Evolutionary conservation across 139 green algal species (phyloP), one percentile per base, ranked within the genome.

Genomic region (Haematococcus lacustris): DNA sequence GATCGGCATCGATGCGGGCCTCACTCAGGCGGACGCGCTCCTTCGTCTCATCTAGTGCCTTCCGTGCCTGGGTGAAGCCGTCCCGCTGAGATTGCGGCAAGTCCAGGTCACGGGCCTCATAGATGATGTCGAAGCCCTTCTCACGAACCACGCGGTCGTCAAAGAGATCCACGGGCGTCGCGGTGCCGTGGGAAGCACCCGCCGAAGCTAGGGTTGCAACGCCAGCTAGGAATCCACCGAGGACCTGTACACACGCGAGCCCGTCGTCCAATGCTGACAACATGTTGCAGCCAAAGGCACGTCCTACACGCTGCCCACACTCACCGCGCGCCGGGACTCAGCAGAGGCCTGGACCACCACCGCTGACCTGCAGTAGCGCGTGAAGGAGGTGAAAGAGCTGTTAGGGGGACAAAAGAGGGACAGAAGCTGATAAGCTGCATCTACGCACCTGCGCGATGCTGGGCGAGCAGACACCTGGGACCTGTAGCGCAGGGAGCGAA

Each of bases 41-140:
- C 86, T 91, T 94, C 72, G 87, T 92, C 30, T 59, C 76, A 0
- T 76, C 79, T n/a, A 94, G 50, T 80, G 78, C 71, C 25, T 26
- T 33, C 66, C 89, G 86, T 35, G 78, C 80, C 76, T 96, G 87
- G 73, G 74, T 79, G 2, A 94, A 28, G 57, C 92, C 92, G 73
- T 97, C 91, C 51, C 92, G 85, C 39, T 70, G 38, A 35, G 30
- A 57, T 84, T 97, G 86, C 70, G 83, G 65, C 70, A 97, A 80
- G 80, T 92, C 80, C 50, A 93, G 79, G 69, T 97, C 92, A 53
- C 93, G 92, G 6, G 92, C 92, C 88, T 96, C 91, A 73, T 97
- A 97, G 86, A 97, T 97, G 63, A 96, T 66, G 77, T 97, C 86
- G 47, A 93, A 96, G 53, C 92, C 91, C 2, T 33, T 85, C 6